Evolutionary conservation across 169 alveolate genomes (phyloP).

Genomic region (Cryptosporidium bovis): DNA sequence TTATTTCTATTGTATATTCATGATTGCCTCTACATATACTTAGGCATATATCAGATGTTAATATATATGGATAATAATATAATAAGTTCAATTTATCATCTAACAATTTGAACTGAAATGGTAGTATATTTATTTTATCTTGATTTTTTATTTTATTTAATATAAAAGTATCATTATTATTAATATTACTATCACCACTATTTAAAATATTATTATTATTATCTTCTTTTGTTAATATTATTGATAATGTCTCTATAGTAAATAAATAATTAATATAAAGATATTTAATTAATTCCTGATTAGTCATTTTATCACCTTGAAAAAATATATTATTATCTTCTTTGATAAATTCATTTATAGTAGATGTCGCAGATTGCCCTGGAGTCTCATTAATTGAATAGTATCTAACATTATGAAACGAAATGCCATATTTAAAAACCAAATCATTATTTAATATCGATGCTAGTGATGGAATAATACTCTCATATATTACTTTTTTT

Average conservation of each 20-base stretch:
- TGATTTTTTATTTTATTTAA: slow-evolving; percentile 37
- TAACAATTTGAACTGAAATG: slow-evolving; percentile 19
- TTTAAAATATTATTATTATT: background rate
- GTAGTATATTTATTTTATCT: slow-evolving; percentile 44
- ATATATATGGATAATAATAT: slow-evolving; percentile 53
- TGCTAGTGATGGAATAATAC: slow-evolving; percentile 38
- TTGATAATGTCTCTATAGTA: slow-evolving; percentile 28
- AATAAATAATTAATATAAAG: slow-evolving; percentile 26
- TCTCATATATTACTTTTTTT: slow-evolving; percentile 4
- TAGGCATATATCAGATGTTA: slow-evolving; percentile 67
- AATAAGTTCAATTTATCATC: slow-evolving; percentile 27
- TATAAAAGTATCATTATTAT: slow-evolving; percentile 22
- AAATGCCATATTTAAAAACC: slow-evolving; percentile 9
- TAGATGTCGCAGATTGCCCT: background rate
- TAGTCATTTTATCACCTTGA: slow-evolving; percentile 57
- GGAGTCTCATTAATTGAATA: slow-evolving; percentile 22
- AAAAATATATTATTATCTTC: slow-evolving; percentile 51
- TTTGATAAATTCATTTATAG: background rate
- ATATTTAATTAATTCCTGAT: slow-evolving; percentile 7
- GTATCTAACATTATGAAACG: slow-evolving; percentile 49
- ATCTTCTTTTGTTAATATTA: slow-evolving; percentile 29
- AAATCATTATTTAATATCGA: slow-evolving; percentile 24
- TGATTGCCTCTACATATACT: slow-evolving; percentile 68
- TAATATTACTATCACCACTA: background rate
- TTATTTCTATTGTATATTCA: slow-evolving; percentile 47